Base-by-base conservation (phyloP, 108 stramenopile genomes). In the Conticribra guillardii region DNA sequence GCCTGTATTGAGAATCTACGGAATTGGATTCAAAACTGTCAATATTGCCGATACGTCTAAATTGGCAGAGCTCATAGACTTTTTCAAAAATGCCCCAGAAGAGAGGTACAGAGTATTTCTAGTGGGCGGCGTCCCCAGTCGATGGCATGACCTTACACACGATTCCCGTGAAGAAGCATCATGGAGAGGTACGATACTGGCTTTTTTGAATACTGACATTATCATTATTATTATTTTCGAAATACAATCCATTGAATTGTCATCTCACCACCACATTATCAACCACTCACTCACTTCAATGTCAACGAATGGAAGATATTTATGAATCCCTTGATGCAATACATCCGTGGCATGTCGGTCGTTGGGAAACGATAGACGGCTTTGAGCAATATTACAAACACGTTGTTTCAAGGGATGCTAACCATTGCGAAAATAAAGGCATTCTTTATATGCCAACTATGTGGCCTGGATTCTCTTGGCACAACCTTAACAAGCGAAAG, bases 391-490 rank as follows among this genome's bases (percentile, higher is more conserved):
- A 46, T 60, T 57, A 15, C 2, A 4, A 60, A 24, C 16, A 41
- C 11, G 37, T 41, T 11, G 11, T 41, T 41, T 9, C 37, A 11
- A 5, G 8, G 11, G 37, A 41, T 41, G 37, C 37, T 9, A 11
- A 5, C 37, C 37, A 41, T 41, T 41, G 37, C 11, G 37, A 41
- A 11, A 5, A 41, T 5, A 9, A 9, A 41, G 37, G 37, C 37
- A 41, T 41, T 41, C 11, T 41, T 5, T 41, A 41, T 41, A 41
- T 41, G 69, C 37, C 37, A 41, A 41, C 37, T 9, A 41, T 41
- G 37, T 41, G 71, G 56, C 82, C 82, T 15, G 82, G 82, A 0
- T 82, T 82, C 69, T 74, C 72, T 8, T 67, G 52, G 60, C 51
- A 63, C 44, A 78, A 82, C 45, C 60, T 68, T 2, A 78, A 78